Base-by-base conservation (phyloP, 2,329 filamentous ascomycete species). In the Aspergillus brunneoviolaceus region DNA sequence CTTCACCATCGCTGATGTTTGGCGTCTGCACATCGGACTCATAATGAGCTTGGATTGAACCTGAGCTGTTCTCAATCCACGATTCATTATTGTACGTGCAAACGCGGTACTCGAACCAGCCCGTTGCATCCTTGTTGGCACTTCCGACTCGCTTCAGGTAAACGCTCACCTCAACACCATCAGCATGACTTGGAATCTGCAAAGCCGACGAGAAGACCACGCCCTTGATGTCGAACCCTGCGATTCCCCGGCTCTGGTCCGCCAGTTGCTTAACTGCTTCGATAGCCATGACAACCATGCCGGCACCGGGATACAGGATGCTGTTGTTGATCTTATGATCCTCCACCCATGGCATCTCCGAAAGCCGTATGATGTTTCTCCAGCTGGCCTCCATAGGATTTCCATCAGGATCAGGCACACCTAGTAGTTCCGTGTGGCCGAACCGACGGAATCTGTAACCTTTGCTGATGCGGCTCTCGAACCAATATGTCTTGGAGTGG, bases 281-380 rank as follows among this genome's bases (percentile, higher is more conserved):
- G 11, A 64, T 60, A 2, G 64, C 64, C 57, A 64, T 68, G 9
- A 61, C 63, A 12, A 65, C 47, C 39, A 65, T 64, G 4, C 65
- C 67, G 1, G 63, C 60, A 11, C 50, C 61, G 0, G 69, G 67
- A 47, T 67, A 70, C 5, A 69, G 29, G 11, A 62, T 55, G 2
- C 52, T 49, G 3, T 53, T 58, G 19, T 64, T 53, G 35, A 65
- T 57, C 29, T 76, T 69, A 57, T 84, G 81, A 51, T 83, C 77
- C 0, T 69, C 65, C 1, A 83, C 61, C 82, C 82, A 84, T 1
- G 66, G 65, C 29, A 60, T 47, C 14, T 68, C 63, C 0, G 50
- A 57, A 0, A 78, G 56, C 0, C 74, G 72, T 10, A 82, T 70
- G 19, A 80, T 69, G 53, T 80, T 79, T 9, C 80, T 72, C 81